Percentiles rank a stretch among this genome's conserved stretches.
Evolutionary conservation across 208 protist genomes (phyloP).

Genomic region (Acanthamoeba rhysodes): DNA sequence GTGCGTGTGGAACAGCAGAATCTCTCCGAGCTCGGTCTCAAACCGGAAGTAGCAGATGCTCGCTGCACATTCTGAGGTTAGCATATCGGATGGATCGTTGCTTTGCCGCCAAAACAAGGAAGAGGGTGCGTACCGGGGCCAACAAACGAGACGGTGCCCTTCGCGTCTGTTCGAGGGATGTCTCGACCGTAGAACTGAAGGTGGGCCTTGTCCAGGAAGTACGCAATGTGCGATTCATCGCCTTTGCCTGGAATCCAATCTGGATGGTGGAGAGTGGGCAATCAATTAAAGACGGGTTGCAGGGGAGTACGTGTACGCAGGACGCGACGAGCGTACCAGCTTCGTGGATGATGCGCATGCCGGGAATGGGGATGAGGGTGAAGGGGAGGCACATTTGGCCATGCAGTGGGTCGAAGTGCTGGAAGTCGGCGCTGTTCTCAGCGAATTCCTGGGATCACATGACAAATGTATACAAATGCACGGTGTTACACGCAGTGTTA

Average conservation of each 20-base stretch:
- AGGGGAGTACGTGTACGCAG: neutral
- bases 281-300: no score
- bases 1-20: conserved; percentile 48
- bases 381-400: conserved; percentile 26
- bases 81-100: neutral
- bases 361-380: conserved; percentile 27
- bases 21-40: conserved; percentile 31
- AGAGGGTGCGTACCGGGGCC: conserved; percentile 28
- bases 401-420: conserved; percentile 67
- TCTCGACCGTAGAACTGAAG: conserved; percentile 50
- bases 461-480: no score
- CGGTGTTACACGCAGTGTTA: no score
- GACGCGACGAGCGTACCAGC: neutral
- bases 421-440: conserved; percentile 73
- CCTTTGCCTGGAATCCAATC: conserved; percentile 3
- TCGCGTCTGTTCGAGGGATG: conserved; percentile 43
- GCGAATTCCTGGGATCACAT: conserved; percentile 77
- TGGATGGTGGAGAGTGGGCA: neutral
- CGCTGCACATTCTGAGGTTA: neutral
- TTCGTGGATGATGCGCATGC: conserved; percentile 58
- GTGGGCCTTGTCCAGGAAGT: conserved; percentile 75
- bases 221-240: conserved; percentile 33
- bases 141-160: conserved; percentile 47
- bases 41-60: conserved; percentile 56
- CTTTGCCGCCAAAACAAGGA: neutral